phyloP scores from a whole-genome alignment of 2,329 filamentous ascomycete species.

The Cercospora janseana region DNA sequence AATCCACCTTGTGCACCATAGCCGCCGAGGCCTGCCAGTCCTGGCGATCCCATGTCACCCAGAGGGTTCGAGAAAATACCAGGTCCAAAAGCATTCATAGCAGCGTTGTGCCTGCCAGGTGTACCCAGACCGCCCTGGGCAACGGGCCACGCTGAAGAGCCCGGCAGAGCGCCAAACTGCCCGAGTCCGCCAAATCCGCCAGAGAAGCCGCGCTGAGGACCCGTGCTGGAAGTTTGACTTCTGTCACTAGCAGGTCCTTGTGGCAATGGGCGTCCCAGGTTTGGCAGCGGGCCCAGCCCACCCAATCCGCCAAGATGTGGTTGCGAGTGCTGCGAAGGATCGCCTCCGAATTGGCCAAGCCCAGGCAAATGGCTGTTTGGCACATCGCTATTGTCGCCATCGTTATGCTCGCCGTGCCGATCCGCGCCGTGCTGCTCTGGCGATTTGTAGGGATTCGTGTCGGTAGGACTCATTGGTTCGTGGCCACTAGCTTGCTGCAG shows the following conservation, averaged over 20 bases:
- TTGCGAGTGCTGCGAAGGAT: conserved; percentile 14
- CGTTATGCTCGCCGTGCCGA: conserved; percentile 46
- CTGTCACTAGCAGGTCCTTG: conserved; percentile 72
- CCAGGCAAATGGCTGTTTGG: conserved; percentile 33
- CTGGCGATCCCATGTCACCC: conserved; percentile 74
- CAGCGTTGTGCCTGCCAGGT: conserved; percentile 59
- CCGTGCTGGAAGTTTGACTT: conserved; percentile 87
- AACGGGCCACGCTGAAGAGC: conserved; percentile 62
- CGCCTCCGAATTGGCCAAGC: conserved; percentile 33
- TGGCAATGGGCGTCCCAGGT: conserved; percentile 40
- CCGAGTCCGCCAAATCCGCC: conserved; percentile 54
- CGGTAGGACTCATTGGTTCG: conserved; percentile 82
- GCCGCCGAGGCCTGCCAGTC: conserved; percentile 64
- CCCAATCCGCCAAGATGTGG: conserved; percentile 36
- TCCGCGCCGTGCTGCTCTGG: conserved; percentile 73
- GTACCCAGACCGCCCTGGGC: conserved; percentile 70
- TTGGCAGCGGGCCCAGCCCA: conserved; percentile 34
- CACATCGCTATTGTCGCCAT: conserved; percentile 33
- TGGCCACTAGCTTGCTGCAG: conserved; percentile 47
- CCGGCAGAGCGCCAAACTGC: conserved; percentile 49
- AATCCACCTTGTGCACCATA: conserved; percentile 62
- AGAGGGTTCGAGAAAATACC: conserved; percentile 68
- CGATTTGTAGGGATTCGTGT: conserved; percentile 95
- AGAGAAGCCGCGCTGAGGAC: conserved; percentile 69
- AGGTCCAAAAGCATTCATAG: conserved; percentile 54